Conservation (phyloP, 805 yeast genomes). For the Lachancea thermotolerans region DNA sequence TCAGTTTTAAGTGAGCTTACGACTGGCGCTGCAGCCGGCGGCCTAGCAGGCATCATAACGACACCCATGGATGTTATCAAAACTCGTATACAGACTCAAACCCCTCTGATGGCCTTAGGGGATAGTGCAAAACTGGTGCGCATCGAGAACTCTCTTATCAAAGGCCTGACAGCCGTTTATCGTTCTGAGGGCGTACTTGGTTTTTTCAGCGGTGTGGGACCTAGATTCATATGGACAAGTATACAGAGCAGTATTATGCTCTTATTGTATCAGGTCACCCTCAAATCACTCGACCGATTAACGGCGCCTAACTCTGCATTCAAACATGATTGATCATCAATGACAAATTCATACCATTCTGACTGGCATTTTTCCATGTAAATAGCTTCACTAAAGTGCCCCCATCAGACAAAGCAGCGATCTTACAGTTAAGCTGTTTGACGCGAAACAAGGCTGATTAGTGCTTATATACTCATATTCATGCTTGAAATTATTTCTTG, state of each 20-base stretch:
- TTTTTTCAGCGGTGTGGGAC: slow-evolving; percentile 91
- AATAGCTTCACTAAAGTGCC: too few relatives aligned
- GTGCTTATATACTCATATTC: too few relatives aligned
- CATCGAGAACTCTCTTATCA: slow-evolving; percentile 38
- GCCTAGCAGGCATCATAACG: slow-evolving; percentile 79
- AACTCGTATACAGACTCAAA: slow-evolving; percentile 89
- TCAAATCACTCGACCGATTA: slow-evolving; percentile 38
- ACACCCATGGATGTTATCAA: slow-evolving; percentile 91
- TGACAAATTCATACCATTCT: too few relatives aligned
- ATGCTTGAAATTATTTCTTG: too few relatives aligned
- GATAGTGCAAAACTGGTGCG: slow-evolving; percentile 1
- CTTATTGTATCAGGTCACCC: slow-evolving; percentile 71
- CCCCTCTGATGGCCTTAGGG: slow-evolving; percentile 19
- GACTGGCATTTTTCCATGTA: too few relatives aligned
- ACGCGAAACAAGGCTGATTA: too few relatives aligned
- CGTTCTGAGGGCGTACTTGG: slow-evolving; percentile 71
- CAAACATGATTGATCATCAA: neutral
- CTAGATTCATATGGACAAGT: slow-evolving; percentile 94
- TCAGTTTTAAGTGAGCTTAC: slow-evolving; percentile 57
- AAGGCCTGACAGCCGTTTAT: slow-evolving; percentile 52
- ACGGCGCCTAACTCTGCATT: neutral
- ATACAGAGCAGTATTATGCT: slow-evolving; percentile 93
- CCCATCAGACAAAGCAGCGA: too few relatives aligned
- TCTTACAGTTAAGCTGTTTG: too few relatives aligned
- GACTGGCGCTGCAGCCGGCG: slow-evolving; percentile 96